phyloP scores from a whole-genome alignment of 1,139 yeast species.

The Taphrina pruni region DNA sequence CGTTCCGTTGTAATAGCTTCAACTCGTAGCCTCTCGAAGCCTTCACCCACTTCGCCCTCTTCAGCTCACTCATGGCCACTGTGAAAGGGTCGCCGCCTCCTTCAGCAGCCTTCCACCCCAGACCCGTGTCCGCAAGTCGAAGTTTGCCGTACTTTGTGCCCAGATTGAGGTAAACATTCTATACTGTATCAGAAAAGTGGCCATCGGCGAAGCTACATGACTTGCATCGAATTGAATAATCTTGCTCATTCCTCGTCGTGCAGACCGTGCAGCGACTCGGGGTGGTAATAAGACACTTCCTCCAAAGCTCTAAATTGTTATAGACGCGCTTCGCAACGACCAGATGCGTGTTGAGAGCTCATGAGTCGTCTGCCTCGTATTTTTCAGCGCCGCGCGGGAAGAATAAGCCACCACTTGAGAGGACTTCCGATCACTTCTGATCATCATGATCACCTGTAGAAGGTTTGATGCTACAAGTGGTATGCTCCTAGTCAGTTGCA shows the following conservation, averaged over 20 bases:
- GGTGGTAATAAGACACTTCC: background rate
- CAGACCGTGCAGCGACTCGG: background rate
- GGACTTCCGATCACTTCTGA: no score
- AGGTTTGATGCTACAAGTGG: background rate
- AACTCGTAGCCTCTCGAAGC: slow-evolving; percentile 92
- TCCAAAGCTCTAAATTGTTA: background rate
- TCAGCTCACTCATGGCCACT: slow-evolving; percentile 81
- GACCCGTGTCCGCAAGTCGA: slow-evolving; percentile 92
- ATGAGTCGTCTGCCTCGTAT: background rate
- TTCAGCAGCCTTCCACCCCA: slow-evolving; percentile 80
- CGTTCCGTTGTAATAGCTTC: slow-evolving; percentile 84
- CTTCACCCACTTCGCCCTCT: slow-evolving; percentile 86
- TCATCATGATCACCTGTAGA: no score
- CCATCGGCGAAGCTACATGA: background rate
- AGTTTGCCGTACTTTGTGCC: slow-evolving; percentile 83
- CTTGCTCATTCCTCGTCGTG: slow-evolving; percentile 22
- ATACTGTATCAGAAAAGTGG: background rate
- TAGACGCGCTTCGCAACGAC: slow-evolving; percentile 21
- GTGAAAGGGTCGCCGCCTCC: slow-evolving; percentile 68
- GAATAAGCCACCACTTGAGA: no score
- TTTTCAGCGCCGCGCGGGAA: no score
- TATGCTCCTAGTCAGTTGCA: background rate
- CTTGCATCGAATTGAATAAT: slow-evolving; percentile 26
- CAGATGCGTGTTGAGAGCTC: slow-evolving; percentile 11
- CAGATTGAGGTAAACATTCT: slow-evolving; percentile 72